phyloP scores from a whole-genome alignment of 495 filamentous ascomycete genomes.

The Neurospora africana region DNA sequence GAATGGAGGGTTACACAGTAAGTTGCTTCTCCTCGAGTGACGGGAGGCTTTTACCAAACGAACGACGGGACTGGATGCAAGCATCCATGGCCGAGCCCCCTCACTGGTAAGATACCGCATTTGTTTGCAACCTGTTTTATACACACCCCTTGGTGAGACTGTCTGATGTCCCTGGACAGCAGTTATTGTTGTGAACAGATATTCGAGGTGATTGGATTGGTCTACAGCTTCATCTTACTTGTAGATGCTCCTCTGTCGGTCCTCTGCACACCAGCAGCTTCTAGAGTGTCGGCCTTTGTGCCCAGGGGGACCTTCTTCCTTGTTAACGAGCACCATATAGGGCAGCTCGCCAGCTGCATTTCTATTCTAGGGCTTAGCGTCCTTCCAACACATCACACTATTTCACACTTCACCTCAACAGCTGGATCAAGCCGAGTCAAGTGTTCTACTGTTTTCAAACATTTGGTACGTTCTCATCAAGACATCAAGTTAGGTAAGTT shows the following conservation, averaged over 20 bases:
- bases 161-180: neutral
- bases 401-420: neutral
- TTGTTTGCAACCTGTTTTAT: neutral
- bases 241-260: neutral
- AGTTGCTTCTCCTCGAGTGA: neutral
- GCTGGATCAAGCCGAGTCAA: neutral
- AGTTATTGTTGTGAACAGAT: neutral
- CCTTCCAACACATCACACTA: neutral
- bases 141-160: neutral
- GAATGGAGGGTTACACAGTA: neutral
- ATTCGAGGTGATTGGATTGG: neutral
- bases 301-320: neutral
- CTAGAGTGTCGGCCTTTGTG: neutral
- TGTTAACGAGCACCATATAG: neutral
- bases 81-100: neutral
- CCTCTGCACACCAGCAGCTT: neutral
- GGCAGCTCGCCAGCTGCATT: neutral
- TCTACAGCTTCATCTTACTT: neutral
- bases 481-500: neutral
- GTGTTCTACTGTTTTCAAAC: neutral
- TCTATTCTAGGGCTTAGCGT: neutral
- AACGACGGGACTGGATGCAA: neutral
- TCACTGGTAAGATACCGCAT: neutral
- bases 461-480: neutral
- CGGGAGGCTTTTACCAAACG: neutral